Percentiles rank a stretch among this genome's conserved stretches.
Conservation (phyloP, 2,329 filamentous ascomycete species). For the Aspergillus chevalieri region DNA sequence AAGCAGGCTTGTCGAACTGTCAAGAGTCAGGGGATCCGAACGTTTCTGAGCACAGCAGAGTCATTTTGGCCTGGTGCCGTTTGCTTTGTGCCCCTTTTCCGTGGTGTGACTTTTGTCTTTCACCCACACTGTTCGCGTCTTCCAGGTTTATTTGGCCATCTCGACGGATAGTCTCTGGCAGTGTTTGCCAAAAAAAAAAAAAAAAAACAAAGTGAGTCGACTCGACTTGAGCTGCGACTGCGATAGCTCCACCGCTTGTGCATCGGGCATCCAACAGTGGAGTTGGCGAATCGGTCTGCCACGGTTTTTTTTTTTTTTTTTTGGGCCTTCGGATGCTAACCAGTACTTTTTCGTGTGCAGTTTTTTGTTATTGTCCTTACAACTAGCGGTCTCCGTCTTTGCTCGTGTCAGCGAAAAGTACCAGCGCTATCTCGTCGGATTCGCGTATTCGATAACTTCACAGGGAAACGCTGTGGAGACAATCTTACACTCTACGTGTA, state of each 20-base stretch:
- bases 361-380: background rate
- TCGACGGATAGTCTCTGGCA: too few species aligned
- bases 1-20: background rate
- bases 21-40: background rate
- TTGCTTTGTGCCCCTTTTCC: background rate
- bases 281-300: background rate
- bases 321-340: background rate
- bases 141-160: background rate
- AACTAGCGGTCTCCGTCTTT: background rate
- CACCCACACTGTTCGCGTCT: background rate
- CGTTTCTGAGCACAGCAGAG: background rate
- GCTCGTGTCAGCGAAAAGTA: background rate
- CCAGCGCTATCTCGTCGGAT: background rate
- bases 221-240: background rate
- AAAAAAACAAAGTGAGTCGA: background rate
- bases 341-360: background rate
- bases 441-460: background rate
- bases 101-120: background rate
- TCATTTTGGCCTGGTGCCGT: background rate
- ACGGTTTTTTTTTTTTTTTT: background rate
- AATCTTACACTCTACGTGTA: background rate
- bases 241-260: background rate
- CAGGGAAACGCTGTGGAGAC: background rate
- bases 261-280: background rate
- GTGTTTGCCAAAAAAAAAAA: too few species aligned